A percentile compares a stretch with the other conserved stretches of the same genome.
phyloP scores from a whole-genome alignment of 164 flowering plant genomes.

The Nelumbo lutea region DNA sequence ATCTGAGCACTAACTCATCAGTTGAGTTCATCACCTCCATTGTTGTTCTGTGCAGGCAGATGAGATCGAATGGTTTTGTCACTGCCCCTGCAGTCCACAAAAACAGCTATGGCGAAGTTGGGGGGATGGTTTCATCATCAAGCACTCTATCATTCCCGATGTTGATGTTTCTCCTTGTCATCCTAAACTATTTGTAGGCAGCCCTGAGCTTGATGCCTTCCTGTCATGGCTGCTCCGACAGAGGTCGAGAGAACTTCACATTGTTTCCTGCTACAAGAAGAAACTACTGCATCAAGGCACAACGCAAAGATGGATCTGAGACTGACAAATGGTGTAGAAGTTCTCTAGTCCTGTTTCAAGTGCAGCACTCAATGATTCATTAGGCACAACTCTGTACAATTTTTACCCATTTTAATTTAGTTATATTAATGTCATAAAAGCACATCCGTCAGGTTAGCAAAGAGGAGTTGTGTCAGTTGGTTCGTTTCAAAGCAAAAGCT shows the following conservation, averaged over 20 bases:
- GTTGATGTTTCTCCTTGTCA: slow-evolving; percentile 15
- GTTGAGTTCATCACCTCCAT: no score
- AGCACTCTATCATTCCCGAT: slow-evolving; percentile 13
- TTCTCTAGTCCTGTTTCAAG: no score
- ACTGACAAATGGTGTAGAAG: no score
- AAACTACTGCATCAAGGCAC: neutral
- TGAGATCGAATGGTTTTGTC: slow-evolving; percentile 7
- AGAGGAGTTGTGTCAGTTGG: no score
- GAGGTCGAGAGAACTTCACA: neutral
- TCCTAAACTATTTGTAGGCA: slow-evolving; percentile 12
- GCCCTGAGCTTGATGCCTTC: neutral
- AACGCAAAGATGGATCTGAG: neutral
- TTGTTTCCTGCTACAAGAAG: no score
- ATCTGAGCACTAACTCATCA: no score
- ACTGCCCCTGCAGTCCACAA: slow-evolving; percentile 9
- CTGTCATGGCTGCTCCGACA: neutral
- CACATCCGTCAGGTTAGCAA: no score
- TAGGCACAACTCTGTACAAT: no score
- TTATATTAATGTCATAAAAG: no score
- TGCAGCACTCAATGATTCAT: no score
- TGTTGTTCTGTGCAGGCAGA: slow-evolving; percentile 14
- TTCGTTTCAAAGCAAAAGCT: no score
- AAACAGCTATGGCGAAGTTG: slow-evolving; percentile 17
- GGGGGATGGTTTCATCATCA: slow-evolving; percentile 19
- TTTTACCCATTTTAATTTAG: no score